These are phyloP conservation scores for Lactifluus pinguis DNA, from an alignment of 768 basidiomycete species.

Conservation along the genomic window DNA sequence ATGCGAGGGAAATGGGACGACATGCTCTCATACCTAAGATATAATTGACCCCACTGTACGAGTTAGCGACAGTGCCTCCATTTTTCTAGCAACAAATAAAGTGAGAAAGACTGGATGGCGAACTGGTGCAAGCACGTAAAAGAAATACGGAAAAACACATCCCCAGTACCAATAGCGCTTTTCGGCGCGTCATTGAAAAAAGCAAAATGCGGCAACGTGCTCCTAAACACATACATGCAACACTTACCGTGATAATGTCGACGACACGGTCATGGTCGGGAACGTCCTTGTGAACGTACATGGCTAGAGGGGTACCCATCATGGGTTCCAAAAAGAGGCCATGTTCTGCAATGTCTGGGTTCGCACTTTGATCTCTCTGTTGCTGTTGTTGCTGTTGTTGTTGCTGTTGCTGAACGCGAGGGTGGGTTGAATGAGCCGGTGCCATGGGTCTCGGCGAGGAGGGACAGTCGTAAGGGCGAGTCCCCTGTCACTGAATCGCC, in stretches of 20 bases:
- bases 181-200: neutral
- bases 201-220: neutral
- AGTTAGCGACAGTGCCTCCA: slow-evolving; percentile 63
- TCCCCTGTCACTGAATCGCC: slow-evolving; percentile 20
- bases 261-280: slow-evolving; percentile 55
- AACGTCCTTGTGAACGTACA: slow-evolving; percentile 79
- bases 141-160: neutral
- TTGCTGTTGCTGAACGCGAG: slow-evolving; percentile 39
- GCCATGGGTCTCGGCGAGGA: slow-evolving; percentile 60
- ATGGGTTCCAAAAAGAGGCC: slow-evolving; percentile 72
- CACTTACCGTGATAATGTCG: slow-evolving; percentile 59
- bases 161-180: neutral
- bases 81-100: slow-evolving; percentile 44
- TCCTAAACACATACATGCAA: slow-evolving; percentile 4
- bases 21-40: slow-evolving; percentile 53
- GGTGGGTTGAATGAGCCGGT: slow-evolving; percentile 56
- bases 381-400: slow-evolving; percentile 30
- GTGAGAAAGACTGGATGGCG: neutral
- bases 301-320: slow-evolving; percentile 63
- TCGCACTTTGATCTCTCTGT: slow-evolving; percentile 30
- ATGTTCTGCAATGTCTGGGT: slow-evolving; percentile 24
- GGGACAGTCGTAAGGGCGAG: slow-evolving; percentile 21
- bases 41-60: slow-evolving; percentile 72
- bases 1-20: neutral
- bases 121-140: neutral